Conservation (phyloP, 192 early-diverging fungal genomes). For the Backusella tuberculispora region DNA sequence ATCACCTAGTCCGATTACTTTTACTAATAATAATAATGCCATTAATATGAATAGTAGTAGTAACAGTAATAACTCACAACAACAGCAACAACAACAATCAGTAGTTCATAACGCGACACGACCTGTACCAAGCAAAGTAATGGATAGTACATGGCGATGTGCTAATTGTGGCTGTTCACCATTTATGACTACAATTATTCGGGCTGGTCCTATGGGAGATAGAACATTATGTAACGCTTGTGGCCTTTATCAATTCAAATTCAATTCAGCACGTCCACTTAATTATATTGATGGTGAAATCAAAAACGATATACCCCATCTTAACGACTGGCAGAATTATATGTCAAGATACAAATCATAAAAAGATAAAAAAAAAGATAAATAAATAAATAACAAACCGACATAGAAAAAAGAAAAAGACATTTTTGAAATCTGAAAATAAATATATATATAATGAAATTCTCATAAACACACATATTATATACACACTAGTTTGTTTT, state of each 20-base stretch:
- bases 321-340: conserved; percentile 9
- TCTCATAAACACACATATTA: too few relatives aligned
- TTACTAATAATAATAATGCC: neutral
- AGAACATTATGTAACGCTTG: conserved; percentile 17
- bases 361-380: too few relatives aligned
- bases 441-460: too few relatives aligned
- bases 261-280: conserved; percentile 4
- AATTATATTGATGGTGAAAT: conserved; percentile 19
- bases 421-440: too few relatives aligned
- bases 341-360: conserved; percentile 3
- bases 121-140: neutral
- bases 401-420: too few relatives aligned
- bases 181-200: conserved; percentile 10
- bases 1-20: neutral
- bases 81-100: neutral
- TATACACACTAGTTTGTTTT: too few relatives aligned
- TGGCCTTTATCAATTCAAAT: conserved; percentile 18
- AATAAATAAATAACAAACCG: too few relatives aligned
- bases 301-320: conserved; percentile 10
- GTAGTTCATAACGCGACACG: neutral
- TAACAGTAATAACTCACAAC: neutral
- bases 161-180: conserved; percentile 7
- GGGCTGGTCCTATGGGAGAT: conserved; percentile 10
- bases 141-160: conserved; percentile 6
- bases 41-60: too few relatives aligned